Evolutionary conservation across 768 basidiomycete species (phyloP).

Genomic region (Leucosporidium creatinivorum): DNA sequence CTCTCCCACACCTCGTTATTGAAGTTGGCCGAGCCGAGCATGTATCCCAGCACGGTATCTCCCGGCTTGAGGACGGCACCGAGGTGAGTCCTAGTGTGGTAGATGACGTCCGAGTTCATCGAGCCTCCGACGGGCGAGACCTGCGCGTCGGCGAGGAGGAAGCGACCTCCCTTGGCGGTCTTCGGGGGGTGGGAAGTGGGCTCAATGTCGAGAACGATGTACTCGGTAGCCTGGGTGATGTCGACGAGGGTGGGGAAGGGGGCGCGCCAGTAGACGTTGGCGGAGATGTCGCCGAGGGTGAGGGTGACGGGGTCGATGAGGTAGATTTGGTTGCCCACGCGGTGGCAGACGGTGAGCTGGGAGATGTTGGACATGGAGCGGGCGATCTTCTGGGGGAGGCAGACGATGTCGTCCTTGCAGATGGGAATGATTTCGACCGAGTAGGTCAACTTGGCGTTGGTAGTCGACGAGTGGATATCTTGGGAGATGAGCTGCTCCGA

Average conservation of each 20-base stretch:
- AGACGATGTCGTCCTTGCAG: slow-evolving; percentile 96
- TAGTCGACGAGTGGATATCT: slow-evolving; percentile 84
- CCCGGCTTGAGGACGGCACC: slow-evolving; percentile 90
- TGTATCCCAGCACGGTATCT: slow-evolving; percentile 85
- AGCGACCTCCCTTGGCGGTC: slow-evolving; percentile 55
- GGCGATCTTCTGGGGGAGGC: slow-evolving; percentile 75
- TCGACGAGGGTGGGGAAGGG: slow-evolving; percentile 79
- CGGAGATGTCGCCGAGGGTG: slow-evolving; percentile 68
- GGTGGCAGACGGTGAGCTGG: slow-evolving; percentile 76
- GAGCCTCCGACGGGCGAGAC: slow-evolving; percentile 69
- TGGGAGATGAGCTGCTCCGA: slow-evolving; percentile 91
- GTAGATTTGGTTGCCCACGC: slow-evolving; percentile 85
- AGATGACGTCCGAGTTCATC: slow-evolving; percentile 66
- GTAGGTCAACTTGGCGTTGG: slow-evolving; percentile 95
- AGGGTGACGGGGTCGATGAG: slow-evolving; percentile 83
- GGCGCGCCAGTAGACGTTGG: slow-evolving; percentile 79
- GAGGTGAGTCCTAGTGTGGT: slow-evolving; percentile 92
- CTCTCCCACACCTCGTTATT: slow-evolving; percentile 72
- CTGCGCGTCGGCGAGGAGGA: slow-evolving; percentile 78
- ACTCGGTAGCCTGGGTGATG: slow-evolving; percentile 81
- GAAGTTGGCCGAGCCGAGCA: slow-evolving; percentile 80
- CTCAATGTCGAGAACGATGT: slow-evolving; percentile 90
- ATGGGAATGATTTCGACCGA: slow-evolving; percentile 94
- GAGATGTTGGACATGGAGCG: slow-evolving; percentile 76
- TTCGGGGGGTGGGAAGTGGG: slow-evolving; percentile 49